These are phyloP conservation scores for Monosporascus sp. DNA, from an alignment of 2,329 filamentous ascomycete genomes.

Conservation along the genomic window DNA sequence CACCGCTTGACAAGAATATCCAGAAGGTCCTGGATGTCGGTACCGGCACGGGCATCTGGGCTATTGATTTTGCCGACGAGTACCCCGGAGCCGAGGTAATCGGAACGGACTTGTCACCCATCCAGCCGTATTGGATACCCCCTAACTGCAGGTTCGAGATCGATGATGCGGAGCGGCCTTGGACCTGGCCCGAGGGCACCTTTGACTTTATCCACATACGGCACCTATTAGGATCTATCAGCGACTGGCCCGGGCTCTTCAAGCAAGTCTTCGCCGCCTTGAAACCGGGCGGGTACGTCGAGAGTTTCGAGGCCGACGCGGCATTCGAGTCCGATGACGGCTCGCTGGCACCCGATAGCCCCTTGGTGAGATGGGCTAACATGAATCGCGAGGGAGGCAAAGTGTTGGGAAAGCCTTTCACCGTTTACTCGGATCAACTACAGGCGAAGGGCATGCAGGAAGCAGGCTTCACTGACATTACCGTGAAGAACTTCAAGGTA, in stretches of 20 bases:
- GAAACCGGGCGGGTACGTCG: conserved; percentile 19
- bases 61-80: conserved; percentile 25
- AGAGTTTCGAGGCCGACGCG: conserved; percentile 18
- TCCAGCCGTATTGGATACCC: conserved; percentile 31
- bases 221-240: conserved; percentile 39
- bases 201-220: conserved; percentile 49
- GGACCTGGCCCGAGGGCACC: conserved; percentile 34
- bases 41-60: conserved; percentile 39
- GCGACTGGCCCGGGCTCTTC: conserved; percentile 26
- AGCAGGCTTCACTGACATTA: neutral
- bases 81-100: conserved; percentile 14
- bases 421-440: neutral
- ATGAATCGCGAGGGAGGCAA: neutral
- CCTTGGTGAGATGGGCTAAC: neutral
- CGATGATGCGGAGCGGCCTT: conserved; percentile 48
- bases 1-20: conserved; percentile 13
- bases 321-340: conserved; percentile 17
- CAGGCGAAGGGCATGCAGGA: neutral
- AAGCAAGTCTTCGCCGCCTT: conserved; percentile 15
- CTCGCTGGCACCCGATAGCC: conserved; percentile 8
- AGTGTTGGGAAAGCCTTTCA: neutral
- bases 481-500: neutral
- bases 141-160: conserved; percentile 47
- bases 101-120: conserved; percentile 18
- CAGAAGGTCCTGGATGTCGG: conserved; percentile 23